Evolutionary conservation across 106 monocot species (phyloP).

Genomic region (Dactylorhiza incarnata): DNA sequence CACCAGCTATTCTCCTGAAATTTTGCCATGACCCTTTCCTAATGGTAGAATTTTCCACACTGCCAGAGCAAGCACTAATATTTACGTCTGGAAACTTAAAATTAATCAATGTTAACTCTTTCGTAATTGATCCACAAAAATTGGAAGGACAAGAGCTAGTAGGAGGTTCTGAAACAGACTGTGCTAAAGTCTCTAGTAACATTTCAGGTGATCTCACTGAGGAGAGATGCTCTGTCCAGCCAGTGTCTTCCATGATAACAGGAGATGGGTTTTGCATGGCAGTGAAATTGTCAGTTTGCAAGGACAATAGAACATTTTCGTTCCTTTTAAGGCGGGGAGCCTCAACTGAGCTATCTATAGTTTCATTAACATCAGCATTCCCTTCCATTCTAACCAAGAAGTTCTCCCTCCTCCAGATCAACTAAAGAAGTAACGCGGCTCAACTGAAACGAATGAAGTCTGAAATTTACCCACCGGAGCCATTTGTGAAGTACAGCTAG

Average conservation of each 20-base stretch:
- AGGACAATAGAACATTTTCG: conserved; percentile 29
- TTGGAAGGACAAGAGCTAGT: neutral
- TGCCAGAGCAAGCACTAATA: conserved; percentile 25
- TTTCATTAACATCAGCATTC: conserved; percentile 40
- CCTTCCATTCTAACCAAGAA: conserved; percentile 37
- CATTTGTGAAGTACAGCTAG: too few species aligned
- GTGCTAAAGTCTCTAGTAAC: conserved; percentile 24
- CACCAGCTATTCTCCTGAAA: conserved; percentile 31
- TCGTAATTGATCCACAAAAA: conserved; percentile 25
- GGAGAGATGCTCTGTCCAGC: conserved; percentile 38
- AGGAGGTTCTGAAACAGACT: conserved; percentile 13
- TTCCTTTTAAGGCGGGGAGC: conserved; percentile 31
- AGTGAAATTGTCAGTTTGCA: conserved; percentile 17
- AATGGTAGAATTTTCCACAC: conserved; percentile 25
- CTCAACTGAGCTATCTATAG: conserved; percentile 34
- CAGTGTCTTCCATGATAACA: conserved; percentile 16
- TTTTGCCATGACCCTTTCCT: conserved; percentile 47
- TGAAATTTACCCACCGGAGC: neutral
- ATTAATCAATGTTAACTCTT: conserved; percentile 62
- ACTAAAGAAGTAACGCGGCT: neutral
- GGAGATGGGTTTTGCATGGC: conserved; percentile 23
- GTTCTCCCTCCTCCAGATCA: neutral
- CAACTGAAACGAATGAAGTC: neutral
- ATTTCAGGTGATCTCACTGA: conserved; percentile 26
- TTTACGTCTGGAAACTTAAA: conserved; percentile 24